Evolutionary conservation across 1,284 basidiomycete species (phyloP).

Genomic region (Boletus calvinii): DNA sequence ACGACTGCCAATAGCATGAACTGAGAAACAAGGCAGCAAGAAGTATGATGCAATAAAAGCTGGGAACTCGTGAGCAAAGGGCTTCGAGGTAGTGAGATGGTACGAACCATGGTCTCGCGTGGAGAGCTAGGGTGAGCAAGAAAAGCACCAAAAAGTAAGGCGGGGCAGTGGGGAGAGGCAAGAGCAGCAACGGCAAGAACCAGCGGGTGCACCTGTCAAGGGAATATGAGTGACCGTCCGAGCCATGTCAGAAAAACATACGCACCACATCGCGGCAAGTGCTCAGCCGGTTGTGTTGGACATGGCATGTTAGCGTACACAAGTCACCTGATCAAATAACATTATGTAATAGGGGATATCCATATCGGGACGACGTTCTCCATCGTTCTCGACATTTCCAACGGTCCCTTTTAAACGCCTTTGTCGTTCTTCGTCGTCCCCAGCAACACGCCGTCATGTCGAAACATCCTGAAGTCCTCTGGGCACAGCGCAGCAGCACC

Average conservation of each 20-base stretch:
- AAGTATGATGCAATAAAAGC: constrained; percentile 80
- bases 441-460: constrained; percentile 40
- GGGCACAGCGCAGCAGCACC: constrained; percentile 85
- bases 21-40: constrained; percentile 76
- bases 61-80: constrained; percentile 31
- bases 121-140: constrained; percentile 68
- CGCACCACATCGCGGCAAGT: constrained; percentile 22
- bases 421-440: constrained; percentile 3
- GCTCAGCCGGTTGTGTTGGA: background rate
- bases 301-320: constrained; percentile 2
- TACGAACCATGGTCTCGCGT: constrained; percentile 76
- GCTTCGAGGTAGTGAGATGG: background rate
- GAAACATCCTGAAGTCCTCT: constrained; percentile 82
- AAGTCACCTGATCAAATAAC: constrained; percentile 36
- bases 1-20: constrained; percentile 83
- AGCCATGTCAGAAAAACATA: constrained; percentile 2
- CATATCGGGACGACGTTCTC: constrained; percentile 34
- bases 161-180: constrained; percentile 75
- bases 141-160: constrained; percentile 75
- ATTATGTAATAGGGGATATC: constrained; percentile 22
- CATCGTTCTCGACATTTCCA: constrained; percentile 39
- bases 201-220: constrained; percentile 71
- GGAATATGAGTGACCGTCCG: background rate
- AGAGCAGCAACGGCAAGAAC: constrained; percentile 73
- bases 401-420: constrained; percentile 11